phyloP scores from a whole-genome alignment of 2,329 filamentous ascomycete genomes.

The Cordyceps cateniannulata region DNA sequence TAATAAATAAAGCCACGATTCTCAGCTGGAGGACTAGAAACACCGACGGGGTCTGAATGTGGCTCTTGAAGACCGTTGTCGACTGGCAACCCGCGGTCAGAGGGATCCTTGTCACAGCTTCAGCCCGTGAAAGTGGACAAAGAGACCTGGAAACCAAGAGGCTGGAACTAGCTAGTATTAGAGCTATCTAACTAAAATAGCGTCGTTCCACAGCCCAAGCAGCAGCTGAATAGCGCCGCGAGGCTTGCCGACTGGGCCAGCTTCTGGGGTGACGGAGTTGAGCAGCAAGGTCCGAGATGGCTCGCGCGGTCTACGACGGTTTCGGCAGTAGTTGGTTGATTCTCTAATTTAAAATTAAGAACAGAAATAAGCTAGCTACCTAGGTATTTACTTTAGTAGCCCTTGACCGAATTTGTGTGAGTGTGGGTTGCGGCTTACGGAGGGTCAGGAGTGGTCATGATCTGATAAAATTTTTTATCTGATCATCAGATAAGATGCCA shows the following conservation, averaged over 20 bases:
- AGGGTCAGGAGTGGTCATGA: background rate
- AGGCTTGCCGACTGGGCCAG: background rate
- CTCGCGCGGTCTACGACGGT: background rate
- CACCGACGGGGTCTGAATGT: background rate
- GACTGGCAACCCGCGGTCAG: background rate
- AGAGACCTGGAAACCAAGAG: too few species aligned
- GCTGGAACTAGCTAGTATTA: background rate
- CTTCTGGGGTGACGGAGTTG: background rate
- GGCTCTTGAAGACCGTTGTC: background rate
- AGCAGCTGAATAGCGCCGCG: background rate
- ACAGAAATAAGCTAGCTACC: background rate
- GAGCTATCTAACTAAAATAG: too few species aligned
- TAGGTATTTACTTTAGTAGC: too few species aligned
- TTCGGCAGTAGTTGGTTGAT: background rate
- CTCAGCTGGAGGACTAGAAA: background rate
- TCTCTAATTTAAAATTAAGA: background rate
- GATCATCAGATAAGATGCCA: constrained; percentile 20
- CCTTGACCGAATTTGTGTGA: background rate
- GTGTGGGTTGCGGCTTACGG: constrained; percentile 4
- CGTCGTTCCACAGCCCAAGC: too few species aligned
- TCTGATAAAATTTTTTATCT: constrained; percentile 18
- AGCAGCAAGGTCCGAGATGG: background rate
- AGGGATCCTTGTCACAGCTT: background rate
- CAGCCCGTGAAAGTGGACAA: background rate
- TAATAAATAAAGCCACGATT: background rate